Base-by-base conservation (phyloP, 1,284 basidiomycete species). In the Tilletia caries region DNA sequence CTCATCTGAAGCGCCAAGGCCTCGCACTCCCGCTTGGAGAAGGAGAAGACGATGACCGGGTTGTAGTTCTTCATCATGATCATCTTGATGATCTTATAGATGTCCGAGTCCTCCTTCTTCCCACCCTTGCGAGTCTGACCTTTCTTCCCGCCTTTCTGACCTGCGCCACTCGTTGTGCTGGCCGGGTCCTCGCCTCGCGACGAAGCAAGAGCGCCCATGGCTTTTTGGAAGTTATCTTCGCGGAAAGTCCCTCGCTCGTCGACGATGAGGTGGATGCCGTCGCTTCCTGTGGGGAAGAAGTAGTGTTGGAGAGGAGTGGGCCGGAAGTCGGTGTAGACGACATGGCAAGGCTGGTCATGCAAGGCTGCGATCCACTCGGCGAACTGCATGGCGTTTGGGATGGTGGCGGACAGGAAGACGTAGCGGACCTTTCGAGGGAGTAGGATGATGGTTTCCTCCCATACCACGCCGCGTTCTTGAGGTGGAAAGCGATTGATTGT, bases 371-470 rank as follows among this genome's bases (percentile, higher is more conserved):
- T 94, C 96, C 96, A 99, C 84, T 97, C 92, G 48, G 95, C 94
- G 77, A 99, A 99, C 83, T 99, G 93, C 93, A 97, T 96, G 10
- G 96, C 95, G 85, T 99, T 98, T 46, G 96, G 96, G 71, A 99
- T 98, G 32, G 96, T 99, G 68, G 96, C 95, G n/a, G 96, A 99
- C 46, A 98, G 89, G 86, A 99, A 98, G 73, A 98, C 96, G 83
- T 97, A 96, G 84, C 92, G 93, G 70, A 98, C 95, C 29, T 89
- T 90, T 83, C 97, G 92, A 2, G 96, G 95, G 8, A 99, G 89
- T 0, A 99, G 88, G 76, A 98, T 98, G 83, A 98, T 97, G 0
- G 96, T 98, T 78, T 89, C 88, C 80, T 89, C 87, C 87, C 87
- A 88, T 18, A 89, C 87, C 29, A 89, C 88, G 71, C 88, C 87